Conservation (phyloP, 176 grass and related monocot genomes). For the Areca catechu region DNA sequence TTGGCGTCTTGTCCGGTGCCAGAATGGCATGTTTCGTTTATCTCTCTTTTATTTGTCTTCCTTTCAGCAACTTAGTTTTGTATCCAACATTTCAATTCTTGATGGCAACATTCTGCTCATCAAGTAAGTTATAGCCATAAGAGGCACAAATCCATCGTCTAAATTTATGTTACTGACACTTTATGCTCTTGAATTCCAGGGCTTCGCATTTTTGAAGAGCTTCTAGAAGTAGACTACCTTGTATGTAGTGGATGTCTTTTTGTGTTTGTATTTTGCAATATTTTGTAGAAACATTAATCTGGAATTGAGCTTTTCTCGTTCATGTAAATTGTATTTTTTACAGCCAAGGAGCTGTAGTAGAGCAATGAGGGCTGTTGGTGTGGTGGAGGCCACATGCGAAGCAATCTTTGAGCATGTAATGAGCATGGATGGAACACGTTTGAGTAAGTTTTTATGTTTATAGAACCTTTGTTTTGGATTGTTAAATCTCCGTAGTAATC, state of each 20-base stretch:
- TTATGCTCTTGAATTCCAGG: constrained; percentile 32
- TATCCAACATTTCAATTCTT: too few relatives aligned
- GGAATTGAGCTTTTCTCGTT: constrained; percentile 23
- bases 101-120: too few relatives aligned
- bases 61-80: too few relatives aligned
- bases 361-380: constrained; percentile 98
- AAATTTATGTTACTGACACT: constrained; percentile 9
- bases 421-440: constrained; percentile 84
- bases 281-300: too few relatives aligned
- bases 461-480: too few relatives aligned
- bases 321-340: constrained; percentile 24
- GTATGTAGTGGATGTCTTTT: constrained; percentile 50
- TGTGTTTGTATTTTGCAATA: too few relatives aligned
- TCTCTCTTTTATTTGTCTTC: too few relatives aligned
- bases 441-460: constrained; percentile 48
- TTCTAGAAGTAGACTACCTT: constrained; percentile 91
- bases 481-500: not conserved
- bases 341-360: constrained; percentile 88
- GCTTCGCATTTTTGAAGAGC: constrained; percentile 94
- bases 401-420: constrained; percentile 96
- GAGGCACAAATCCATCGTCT: too few relatives aligned
- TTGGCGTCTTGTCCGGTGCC: constrained; percentile 97
- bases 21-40: constrained; percentile 55
- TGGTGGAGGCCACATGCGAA: constrained; percentile 87
- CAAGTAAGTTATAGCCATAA: too few relatives aligned